Evolutionary conservation across 1,284 basidiomycete genomes (phyloP), one percentile per base, ranked within the genome.

Genomic region (Moesziomyces sp.): DNA sequence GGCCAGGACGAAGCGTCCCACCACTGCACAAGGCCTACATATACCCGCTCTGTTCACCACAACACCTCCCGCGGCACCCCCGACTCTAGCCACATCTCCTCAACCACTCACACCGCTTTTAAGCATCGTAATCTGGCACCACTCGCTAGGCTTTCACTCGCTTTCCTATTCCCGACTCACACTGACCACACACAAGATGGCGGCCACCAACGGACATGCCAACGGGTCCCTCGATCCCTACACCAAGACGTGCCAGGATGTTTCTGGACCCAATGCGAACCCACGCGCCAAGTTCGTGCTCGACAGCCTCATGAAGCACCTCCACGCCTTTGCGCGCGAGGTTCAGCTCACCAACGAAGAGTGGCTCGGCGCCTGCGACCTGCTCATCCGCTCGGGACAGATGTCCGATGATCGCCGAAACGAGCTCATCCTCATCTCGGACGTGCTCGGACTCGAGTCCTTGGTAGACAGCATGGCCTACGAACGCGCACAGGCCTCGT

Each of bases 361-460:
- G 67, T 85, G 84, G 84, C 71, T 85, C 14, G 78, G 69, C 0
- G 79, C 80, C 2, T 85, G 85, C 75, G 79, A 85, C 54, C 72
- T 85, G 9, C 60, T 85, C 10, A 81, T 84, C 40, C 79, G 79
- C 33, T 83, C 83, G 1, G 85, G 85, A 23, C 69, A 85, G 70
- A 81, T 84, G 42, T 83, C 82, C 16, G 72, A 74, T 19, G 84
- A 84, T 1, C 80, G 81, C 63, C 79, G 85, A 11, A 84, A 85
- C 75, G 85, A 86, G 67, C 78, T 85, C 52, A 82, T 86, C 48
- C 81, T 86, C 46, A 79, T 85, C 42, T 78, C 79, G 9, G 85
- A 86, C 58, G 81, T 85, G 4, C 70, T 86, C 9, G 85, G 85
- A 16, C 69, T 85, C 50, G 85, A 86, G 58, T 81, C 79, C 5